Evolutionary conservation across 805 yeast species (phyloP).

Genomic region (Lipomyces yamadae): DNA sequence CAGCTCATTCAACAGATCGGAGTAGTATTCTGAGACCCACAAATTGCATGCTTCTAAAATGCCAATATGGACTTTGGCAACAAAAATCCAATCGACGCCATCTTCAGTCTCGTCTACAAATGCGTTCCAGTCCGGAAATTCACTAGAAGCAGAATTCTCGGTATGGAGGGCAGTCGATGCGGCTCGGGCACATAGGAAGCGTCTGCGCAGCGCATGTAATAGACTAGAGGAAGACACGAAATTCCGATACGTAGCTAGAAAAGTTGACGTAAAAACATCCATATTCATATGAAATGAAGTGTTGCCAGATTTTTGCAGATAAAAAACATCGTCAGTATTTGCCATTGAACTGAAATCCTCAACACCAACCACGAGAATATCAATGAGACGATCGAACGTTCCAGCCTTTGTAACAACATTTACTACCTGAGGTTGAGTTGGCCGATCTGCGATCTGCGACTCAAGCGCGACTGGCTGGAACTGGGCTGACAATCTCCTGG

Average conservation of each 20-base stretch:
- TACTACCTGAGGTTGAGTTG: constrained; percentile 37
- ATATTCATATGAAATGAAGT: constrained; percentile 60
- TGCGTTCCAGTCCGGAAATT: constrained; percentile 38
- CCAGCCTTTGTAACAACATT: constrained; percentile 68
- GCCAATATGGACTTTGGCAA: constrained; percentile 80
- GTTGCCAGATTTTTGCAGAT: constrained; percentile 17
- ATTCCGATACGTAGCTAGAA: constrained; percentile 70
- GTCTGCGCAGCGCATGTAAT: constrained; percentile 56
- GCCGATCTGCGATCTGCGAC: constrained; percentile 20
- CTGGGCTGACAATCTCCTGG: constrained; percentile 44
- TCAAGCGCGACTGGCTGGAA: constrained; percentile 26
- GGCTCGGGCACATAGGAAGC: constrained; percentile 66
- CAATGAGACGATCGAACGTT: constrained; percentile 74
- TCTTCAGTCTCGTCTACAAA: constrained; percentile 48
- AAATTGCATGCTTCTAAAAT: constrained; percentile 75
- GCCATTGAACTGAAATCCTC: constrained; percentile 56
- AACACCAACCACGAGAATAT: constrained; percentile 74
- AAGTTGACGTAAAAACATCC: constrained; percentile 66
- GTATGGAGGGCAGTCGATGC: constrained; percentile 59
- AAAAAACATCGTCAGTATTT: constrained; percentile 31
- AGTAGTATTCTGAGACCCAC: constrained; percentile 72
- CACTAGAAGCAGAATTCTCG: constrained; percentile 38
- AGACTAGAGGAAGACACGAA: constrained; percentile 63
- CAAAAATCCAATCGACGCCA: constrained; percentile 65
- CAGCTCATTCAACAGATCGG: constrained; percentile 73